Percentiles rank a stretch among this genome's conserved stretches.
These are phyloP conservation scores for Coprinopsis marcescibilis DNA, from an alignment of 768 basidiomycete species.

Conservation along the genomic window DNA sequence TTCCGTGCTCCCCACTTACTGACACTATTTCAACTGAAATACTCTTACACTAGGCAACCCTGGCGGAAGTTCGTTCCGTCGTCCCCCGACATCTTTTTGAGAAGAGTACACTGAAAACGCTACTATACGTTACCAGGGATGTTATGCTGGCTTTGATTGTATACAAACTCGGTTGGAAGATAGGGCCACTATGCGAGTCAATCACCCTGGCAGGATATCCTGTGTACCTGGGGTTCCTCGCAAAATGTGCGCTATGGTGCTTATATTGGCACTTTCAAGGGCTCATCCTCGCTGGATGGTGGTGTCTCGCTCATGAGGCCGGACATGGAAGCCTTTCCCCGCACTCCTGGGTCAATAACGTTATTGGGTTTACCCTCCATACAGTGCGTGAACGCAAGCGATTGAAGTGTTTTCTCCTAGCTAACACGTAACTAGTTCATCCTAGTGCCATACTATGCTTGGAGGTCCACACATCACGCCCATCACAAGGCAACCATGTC, in stretches of 20 bases:
- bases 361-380: slow-evolving; percentile 44
- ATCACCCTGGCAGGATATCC: slow-evolving; percentile 21
- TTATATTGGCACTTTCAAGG: slow-evolving; percentile 59
- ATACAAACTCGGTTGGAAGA: slow-evolving; percentile 42
- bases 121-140: slow-evolving; percentile 45
- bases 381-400: too few relatives aligned
- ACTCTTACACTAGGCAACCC: slow-evolving; percentile 43
- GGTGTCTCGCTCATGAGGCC: slow-evolving; percentile 62
- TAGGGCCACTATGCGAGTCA: slow-evolving; percentile 41
- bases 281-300: slow-evolving; percentile 52
- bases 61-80: slow-evolving; percentile 44
- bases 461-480: slow-evolving; percentile 51
- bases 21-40: too few relatives aligned
- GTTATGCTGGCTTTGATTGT: slow-evolving; percentile 36
- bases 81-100: slow-evolving; percentile 48
- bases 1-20: background rate
- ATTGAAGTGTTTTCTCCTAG: too few relatives aligned
- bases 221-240: slow-evolving; percentile 32
- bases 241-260: slow-evolving; percentile 36
- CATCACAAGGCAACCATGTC: slow-evolving; percentile 64
- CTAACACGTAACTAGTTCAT: too few relatives aligned
- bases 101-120: slow-evolving; percentile 42
- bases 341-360: slow-evolving; percentile 38
- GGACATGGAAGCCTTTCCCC: slow-evolving; percentile 52
- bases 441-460: slow-evolving; percentile 60